These are phyloP conservation scores for Phytophthora sp. DNA, from an alignment of 352 stramenopile species.

Conservation along the genomic window DNA sequence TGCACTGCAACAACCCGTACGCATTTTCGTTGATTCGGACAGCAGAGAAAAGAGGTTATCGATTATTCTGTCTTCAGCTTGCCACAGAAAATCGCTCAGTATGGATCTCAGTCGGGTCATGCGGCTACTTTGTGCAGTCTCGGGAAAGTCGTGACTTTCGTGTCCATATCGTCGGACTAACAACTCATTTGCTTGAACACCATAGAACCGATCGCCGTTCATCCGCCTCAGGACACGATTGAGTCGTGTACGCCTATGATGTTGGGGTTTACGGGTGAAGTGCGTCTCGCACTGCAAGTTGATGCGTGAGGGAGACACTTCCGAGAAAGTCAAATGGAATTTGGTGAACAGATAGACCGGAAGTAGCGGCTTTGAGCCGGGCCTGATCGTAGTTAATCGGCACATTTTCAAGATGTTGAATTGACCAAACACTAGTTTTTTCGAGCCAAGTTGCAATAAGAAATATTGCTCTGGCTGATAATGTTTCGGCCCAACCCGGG, in stretches of 20 bases:
- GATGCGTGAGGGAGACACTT: slow-evolving; percentile 6
- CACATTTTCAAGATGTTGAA: not conserved
- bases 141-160: slow-evolving; percentile 42
- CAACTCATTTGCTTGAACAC: slow-evolving; percentile 14
- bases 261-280: slow-evolving; percentile 22
- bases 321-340: slow-evolving; percentile 33
- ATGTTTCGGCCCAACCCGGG: slow-evolving; percentile 15
- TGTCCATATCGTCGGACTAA: slow-evolving; percentile 33
- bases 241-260: slow-evolving; percentile 23
- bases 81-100: slow-evolving; percentile 41
- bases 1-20: not conserved
- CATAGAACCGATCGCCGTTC: slow-evolving; percentile 47
- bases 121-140: slow-evolving; percentile 33
- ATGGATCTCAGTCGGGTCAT: slow-evolving; percentile 30
- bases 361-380: not conserved
- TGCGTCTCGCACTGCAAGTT: slow-evolving; percentile 20
- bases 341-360: slow-evolving; percentile 20
- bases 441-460: slow-evolving; percentile 28
- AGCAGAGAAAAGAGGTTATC: slow-evolving; percentile 35
- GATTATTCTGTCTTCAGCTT: slow-evolving; percentile 23
- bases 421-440: not conserved
- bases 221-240: slow-evolving; percentile 32
- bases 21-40: not conserved
- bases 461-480: slow-evolving; percentile 20
- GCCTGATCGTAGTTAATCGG: slow-evolving; percentile 11